Evolutionary conservation across 2,329 filamentous ascomycete genomes (phyloP), one percentile per base, ranked within the genome.

Genomic region (Monosporascus sp.): DNA sequence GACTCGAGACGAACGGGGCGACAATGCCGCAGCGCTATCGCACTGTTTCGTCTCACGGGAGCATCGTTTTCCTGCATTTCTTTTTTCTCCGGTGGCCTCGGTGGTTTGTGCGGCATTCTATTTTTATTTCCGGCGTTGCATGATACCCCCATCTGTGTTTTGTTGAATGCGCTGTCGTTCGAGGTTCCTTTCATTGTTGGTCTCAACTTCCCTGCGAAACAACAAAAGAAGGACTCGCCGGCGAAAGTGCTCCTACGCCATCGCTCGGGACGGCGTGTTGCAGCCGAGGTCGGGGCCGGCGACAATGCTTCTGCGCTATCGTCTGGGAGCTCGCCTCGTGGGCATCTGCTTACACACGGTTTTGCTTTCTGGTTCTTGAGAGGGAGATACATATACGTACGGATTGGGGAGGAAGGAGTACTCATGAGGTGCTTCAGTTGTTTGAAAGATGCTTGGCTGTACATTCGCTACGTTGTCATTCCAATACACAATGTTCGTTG

Each of bases 221-320:
- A 45, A 53, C 58, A 47, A 50, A 27, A 48, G 60, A 51, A 60
- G 60, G 55, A 58, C 64, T 70, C 67, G 69, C 68, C 66, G 64
- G 68, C 68, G 70, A 75, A 65, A 76, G 71, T 77, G 73, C 69
- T 70, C 59, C 60, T 73, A 69, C 74, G 72, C 72, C 73, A 77
- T 75, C 67, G 70, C 70, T 69, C 68, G 72, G 72, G 73, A 68
- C 66, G 72, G 72, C 70, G 71, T 76, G 70, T 71, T 70, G 68
- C 70, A 73, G 70, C 68, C 66, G 68, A 72, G 69, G 58, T 34
- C 66, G 67, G 60, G 64, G 66, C 68, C 61, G 62, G 63, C 66
- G 74, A 80, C 74, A 81, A 80, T 81, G 77, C 74, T 72, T 68
- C 62, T 74, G 71, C 78, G 77, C 78, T 80, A 80, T 80, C 71